These are phyloP conservation scores for Diphasiastrum complanatum DNA, from an alignment of 83 land plant genomes.

Conservation along the genomic window DNA sequence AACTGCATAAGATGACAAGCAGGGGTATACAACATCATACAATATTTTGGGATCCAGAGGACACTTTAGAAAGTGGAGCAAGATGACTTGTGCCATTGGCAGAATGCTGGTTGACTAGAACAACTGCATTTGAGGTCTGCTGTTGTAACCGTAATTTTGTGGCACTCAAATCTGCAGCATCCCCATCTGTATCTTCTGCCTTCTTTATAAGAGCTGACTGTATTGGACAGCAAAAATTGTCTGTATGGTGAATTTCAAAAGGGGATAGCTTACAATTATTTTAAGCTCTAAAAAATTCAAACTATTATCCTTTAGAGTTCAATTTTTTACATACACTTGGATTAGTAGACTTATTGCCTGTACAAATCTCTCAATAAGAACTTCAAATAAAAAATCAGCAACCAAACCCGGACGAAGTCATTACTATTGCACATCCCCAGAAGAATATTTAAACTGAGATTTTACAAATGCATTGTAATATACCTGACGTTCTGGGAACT, in stretches of 20 bases:
- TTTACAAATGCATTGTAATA: too few species aligned
- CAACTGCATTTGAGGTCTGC: constrained; percentile 85
- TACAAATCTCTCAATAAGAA: too few species aligned
- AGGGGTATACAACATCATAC: constrained; percentile 4
- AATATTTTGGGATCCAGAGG: constrained; percentile 37
- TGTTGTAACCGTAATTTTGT: constrained; percentile 82
- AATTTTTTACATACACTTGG: too few species aligned
- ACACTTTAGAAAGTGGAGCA: constrained; percentile 36
- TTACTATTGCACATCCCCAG: too few species aligned
- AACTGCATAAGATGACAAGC: background rate
- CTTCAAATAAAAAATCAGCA: too few species aligned
- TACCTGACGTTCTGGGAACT: constrained; percentile 98
- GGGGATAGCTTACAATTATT: too few species aligned
- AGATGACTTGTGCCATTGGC: constrained; percentile 58
- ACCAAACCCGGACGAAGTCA: too few species aligned
- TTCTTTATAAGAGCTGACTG: constrained; percentile 90
- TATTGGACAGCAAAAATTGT: background rate
- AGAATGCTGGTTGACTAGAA: constrained; percentile 58
- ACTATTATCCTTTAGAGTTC: too few species aligned
- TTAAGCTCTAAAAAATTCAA: too few species aligned
- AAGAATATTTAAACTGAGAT: too few species aligned
- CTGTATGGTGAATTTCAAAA: too few species aligned
- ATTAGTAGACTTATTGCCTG: too few species aligned
- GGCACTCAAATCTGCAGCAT: constrained; percentile 95
- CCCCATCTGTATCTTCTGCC: constrained; percentile 89